These are phyloP conservation scores for Simplicillium aogashimaense DNA, from an alignment of 2,329 filamentous ascomycete species.

Conservation along the genomic window DNA sequence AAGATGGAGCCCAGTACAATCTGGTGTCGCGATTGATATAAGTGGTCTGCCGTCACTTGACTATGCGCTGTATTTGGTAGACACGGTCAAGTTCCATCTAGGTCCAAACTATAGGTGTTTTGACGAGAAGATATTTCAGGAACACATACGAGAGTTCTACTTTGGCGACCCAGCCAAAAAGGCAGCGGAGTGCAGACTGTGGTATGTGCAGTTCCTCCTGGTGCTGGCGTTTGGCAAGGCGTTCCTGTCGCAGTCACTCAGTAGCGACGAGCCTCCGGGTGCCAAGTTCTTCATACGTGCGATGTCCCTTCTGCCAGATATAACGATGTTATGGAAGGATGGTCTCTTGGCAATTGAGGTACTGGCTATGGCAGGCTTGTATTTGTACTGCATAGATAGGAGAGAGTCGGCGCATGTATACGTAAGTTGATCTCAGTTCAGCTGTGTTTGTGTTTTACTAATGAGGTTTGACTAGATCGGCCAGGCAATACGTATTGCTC, in stretches of 20 bases:
- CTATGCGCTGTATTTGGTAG: slow-evolving; percentile 20
- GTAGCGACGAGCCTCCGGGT: slow-evolving; percentile 19
- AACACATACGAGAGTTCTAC: slow-evolving; percentile 17
- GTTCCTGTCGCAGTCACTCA: slow-evolving; percentile 11
- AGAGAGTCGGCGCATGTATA: slow-evolving; percentile 17
- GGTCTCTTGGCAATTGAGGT: slow-evolving; percentile 26
- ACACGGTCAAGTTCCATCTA: slow-evolving; percentile 26
- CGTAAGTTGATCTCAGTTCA: neutral
- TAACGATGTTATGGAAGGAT: slow-evolving; percentile 22
- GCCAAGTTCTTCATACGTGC: slow-evolving; percentile 20
- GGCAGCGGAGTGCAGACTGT: slow-evolving; percentile 12
- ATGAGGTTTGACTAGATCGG: slow-evolving; percentile 18
- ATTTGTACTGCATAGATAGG: slow-evolving; percentile 25
- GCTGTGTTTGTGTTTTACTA: neutral
- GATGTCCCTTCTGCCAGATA: slow-evolving; percentile 25
- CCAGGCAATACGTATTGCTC: slow-evolving; percentile 28
- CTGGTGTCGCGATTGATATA: slow-evolving; percentile 17
- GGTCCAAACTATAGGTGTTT: slow-evolving; percentile 24
- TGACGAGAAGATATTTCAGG: slow-evolving; percentile 19
- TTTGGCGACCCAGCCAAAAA: slow-evolving; percentile 9
- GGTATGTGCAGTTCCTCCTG: slow-evolving; percentile 16
- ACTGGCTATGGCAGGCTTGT: slow-evolving; percentile 23
- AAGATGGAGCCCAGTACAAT: slow-evolving; percentile 10
- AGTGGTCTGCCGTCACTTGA: slow-evolving; percentile 22
- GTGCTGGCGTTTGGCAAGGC: slow-evolving; percentile 14